Percentiles rank a stretch among this genome's conserved stretches.
phyloP scores from a whole-genome alignment of 164 flowering plant species.

The Vitis cinerea region DNA sequence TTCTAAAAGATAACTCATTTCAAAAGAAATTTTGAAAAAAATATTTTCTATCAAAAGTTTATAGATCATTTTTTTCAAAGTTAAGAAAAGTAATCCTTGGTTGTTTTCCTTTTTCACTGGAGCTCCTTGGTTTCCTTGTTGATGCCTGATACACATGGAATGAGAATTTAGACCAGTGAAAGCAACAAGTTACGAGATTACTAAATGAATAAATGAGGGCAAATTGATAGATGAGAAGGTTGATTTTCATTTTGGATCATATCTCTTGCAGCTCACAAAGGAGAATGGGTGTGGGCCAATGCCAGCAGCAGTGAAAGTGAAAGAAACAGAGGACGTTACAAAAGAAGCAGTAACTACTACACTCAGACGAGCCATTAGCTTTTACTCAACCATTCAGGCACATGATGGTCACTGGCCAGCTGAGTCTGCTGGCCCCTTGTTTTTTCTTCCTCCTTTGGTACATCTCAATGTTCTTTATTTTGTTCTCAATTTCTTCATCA shows the following conservation, averaged over 20 bases:
- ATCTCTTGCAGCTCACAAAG: constrained; percentile 22
- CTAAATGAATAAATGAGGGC: too few relatives aligned
- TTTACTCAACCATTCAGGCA: constrained; percentile 53
- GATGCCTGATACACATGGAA: too few relatives aligned
- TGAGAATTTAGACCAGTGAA: not conserved
- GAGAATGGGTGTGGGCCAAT: constrained; percentile 23
- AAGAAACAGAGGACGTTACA: constrained; percentile 27
- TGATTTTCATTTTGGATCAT: not conserved
- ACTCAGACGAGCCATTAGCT: constrained; percentile 40
- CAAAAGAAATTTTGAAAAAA: too few relatives aligned
- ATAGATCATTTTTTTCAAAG: too few relatives aligned
- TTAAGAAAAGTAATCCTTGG: too few relatives aligned
- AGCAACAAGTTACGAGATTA: not conserved
- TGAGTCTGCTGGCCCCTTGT: constrained; percentile 60
- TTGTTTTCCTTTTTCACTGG: too few relatives aligned
- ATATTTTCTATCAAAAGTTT: too few relatives aligned
- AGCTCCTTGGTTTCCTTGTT: too few relatives aligned
- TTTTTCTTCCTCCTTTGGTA: constrained; percentile 61
- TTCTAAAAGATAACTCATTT: too few relatives aligned
- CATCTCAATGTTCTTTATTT: too few relatives aligned
- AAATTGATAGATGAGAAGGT: too few relatives aligned
- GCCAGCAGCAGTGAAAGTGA: constrained; percentile 29
- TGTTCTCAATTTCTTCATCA: too few relatives aligned
- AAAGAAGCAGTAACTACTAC: constrained; percentile 38
- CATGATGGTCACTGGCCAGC: constrained; percentile 76